phyloP scores from a whole-genome alignment of 2,329 filamentous ascomycete genomes.

The Chrysoporthe puriensis region DNA sequence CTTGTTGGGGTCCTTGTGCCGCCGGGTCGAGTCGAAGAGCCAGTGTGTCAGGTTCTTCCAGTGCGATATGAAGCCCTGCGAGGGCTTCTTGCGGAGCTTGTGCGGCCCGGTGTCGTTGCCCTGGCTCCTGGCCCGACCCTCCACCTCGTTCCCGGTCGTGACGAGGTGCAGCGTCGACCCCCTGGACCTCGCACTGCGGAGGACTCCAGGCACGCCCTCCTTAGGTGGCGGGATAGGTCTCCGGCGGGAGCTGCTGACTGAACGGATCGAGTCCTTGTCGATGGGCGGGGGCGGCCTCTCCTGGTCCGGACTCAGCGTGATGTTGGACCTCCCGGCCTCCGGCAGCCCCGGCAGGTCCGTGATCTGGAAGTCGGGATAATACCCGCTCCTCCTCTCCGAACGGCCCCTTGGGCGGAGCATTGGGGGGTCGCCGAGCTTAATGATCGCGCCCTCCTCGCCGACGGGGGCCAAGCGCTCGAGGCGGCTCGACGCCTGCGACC shows the following conservation, averaged over 20 bases:
- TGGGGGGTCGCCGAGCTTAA: constrained; percentile 48
- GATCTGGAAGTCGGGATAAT: constrained; percentile 64
- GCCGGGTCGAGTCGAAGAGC: constrained; percentile 62
- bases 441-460: constrained; percentile 70
- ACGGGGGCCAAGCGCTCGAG: constrained; percentile 82
- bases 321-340: constrained; percentile 56
- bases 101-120: constrained; percentile 40
- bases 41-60: constrained; percentile 69
- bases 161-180: constrained; percentile 88
- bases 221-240: constrained; percentile 83
- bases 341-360: constrained; percentile 79
- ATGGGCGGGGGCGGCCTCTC: constrained; percentile 66
- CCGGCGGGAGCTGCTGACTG: constrained; percentile 75
- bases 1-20: constrained; percentile 52
- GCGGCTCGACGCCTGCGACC: constrained; percentile 88
- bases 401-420: constrained; percentile 74
- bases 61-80: constrained; percentile 61
- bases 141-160: constrained; percentile 61
- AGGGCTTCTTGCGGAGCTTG: constrained; percentile 60
- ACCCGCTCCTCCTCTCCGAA: constrained; percentile 73
- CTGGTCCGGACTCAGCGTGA: constrained; percentile 48
- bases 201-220: constrained; percentile 67
- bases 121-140: constrained; percentile 37
- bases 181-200: constrained; percentile 71
- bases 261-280: constrained; percentile 78